phyloP scores from a whole-genome alignment of 2,329 filamentous ascomycete genomes.

The Colletotrichum incanum region DNA sequence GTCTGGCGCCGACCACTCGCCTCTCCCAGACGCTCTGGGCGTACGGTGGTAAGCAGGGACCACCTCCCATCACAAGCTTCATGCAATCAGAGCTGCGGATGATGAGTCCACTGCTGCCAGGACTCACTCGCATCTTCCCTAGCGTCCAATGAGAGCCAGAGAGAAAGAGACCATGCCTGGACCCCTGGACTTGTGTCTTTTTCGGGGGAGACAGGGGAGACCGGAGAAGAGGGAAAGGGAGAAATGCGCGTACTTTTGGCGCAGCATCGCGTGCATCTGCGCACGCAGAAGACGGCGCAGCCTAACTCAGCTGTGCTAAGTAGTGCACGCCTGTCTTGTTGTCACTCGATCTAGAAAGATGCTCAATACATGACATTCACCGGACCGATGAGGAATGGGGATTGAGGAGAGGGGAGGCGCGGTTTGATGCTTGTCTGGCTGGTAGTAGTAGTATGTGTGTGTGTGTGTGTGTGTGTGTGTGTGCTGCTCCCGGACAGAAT shows the following conservation, averaged over 20 bases:
- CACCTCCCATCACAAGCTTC: slow-evolving; percentile 31
- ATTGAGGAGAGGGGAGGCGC: too few species aligned
- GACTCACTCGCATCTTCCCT: background rate
- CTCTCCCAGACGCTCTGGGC: background rate
- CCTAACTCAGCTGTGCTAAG: background rate
- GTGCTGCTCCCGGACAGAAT: slow-evolving; percentile 16
- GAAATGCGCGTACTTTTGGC: slow-evolving; percentile 19
- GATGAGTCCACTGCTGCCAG: slow-evolving; percentile 1
- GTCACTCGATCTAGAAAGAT: background rate
- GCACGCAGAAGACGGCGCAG: background rate
- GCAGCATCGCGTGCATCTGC: slow-evolving; percentile 6
- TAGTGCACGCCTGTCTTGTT: background rate
- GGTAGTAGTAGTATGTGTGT: too few species aligned
- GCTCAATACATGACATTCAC: background rate
- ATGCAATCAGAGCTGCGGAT: slow-evolving; percentile 31
- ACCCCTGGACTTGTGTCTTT: slow-evolving; percentile 12
- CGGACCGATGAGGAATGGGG: background rate
- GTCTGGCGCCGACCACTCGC: too few species aligned
- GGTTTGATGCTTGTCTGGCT: background rate
- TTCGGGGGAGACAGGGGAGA: background rate
- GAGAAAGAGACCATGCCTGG: slow-evolving; percentile 9
- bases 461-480: background rate
- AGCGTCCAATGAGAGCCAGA: background rate
- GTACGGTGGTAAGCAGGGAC: slow-evolving; percentile 10
- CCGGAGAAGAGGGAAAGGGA: background rate